Base-by-base conservation (phyloP, 441 rosid species). In the Macaranga tanarius region DNA sequence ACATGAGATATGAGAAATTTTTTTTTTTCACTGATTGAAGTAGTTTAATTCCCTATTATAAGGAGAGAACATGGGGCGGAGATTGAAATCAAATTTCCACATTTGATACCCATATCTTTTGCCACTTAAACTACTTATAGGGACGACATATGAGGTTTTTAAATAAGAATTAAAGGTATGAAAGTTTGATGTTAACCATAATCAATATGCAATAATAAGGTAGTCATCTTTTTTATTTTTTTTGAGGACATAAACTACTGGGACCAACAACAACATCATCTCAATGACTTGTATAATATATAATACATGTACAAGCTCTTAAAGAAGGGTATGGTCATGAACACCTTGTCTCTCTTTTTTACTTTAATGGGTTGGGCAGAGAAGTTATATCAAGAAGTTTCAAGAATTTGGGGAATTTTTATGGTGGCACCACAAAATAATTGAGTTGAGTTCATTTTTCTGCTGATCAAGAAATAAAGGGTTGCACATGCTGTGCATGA, bases 401-500 rank as follows among this genome's bases (percentile, higher is more conserved):
- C 62, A 31, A 62, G 12, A 4, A 26, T 4, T 16, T 3, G 5
- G 22, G 65, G 9, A 73, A 28, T 13, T 25, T 59, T 62, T 0
- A 61, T 6, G 62, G 61, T 48, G 61, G 48, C 75, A 54, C 52
- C 67, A 51, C 61, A 45, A 12, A 48, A 22, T 48, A 60, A 60
- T 31, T 31, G 75, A 65, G 75, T 64, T 58, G 73, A 63, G 47
- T 78, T 75, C 42, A 16, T 28, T 65, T 10, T 55, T 59, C 73
- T 57, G 57, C 72, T 47, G 65, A 11, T 25, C 17, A 69, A 25
- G 47, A 23, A 72, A 79, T 64, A 69, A 48, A 9, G 72, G 70
- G 48, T 59, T 73, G 75, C 82, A 76, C 77, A 42, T 69, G 69
- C 64, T 45, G 28, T 54, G 47, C 77, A 66, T 69, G 76, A 71